Percentiles rank a stretch among this genome's conserved stretches.
Evolutionary conservation across 345 rosid genomes (phyloP).

Genomic region (Eucalyptus erythrocorys): DNA sequence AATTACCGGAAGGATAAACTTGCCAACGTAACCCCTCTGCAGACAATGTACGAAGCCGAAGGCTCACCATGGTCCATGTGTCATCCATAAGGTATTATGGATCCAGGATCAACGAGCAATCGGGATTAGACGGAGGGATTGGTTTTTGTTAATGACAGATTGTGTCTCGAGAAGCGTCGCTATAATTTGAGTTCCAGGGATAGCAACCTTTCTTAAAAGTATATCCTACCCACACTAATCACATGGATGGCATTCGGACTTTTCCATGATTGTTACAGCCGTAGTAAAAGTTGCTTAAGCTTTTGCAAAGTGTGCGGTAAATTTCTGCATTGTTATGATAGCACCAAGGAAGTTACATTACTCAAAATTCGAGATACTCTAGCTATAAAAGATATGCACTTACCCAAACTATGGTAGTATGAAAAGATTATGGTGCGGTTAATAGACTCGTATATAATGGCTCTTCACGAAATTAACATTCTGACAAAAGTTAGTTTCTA

Average conservation of each 20-base stretch:
- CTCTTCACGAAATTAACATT: accelerated
- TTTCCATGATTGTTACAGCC: accelerated
- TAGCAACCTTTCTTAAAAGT: not conserved
- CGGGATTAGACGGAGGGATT: not conserved
- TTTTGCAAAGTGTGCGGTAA: not conserved
- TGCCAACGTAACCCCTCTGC: not conserved
- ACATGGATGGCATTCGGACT: not conserved
- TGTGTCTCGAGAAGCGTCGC: not conserved
- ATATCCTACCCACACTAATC: not conserved
- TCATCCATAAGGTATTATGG: not conserved
- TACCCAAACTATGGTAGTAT: not conserved
- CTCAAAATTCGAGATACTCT: not conserved
- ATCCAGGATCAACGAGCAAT: not conserved
- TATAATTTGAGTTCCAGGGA: not conserved
- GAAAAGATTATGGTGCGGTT: not conserved
- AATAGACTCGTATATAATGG: accelerated
- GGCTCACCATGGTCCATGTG: not conserved
- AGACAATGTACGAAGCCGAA: not conserved
- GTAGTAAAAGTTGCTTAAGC: not conserved
- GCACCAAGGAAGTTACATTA: not conserved
- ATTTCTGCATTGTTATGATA: not conserved
- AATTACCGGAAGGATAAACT: not conserved
- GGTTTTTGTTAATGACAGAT: not conserved
- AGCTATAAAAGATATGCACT: not conserved
- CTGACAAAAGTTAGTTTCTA: not conserved